phyloP scores from a whole-genome alignment of 352 stramenopile species.

The Pythium folliculosum region DNA sequence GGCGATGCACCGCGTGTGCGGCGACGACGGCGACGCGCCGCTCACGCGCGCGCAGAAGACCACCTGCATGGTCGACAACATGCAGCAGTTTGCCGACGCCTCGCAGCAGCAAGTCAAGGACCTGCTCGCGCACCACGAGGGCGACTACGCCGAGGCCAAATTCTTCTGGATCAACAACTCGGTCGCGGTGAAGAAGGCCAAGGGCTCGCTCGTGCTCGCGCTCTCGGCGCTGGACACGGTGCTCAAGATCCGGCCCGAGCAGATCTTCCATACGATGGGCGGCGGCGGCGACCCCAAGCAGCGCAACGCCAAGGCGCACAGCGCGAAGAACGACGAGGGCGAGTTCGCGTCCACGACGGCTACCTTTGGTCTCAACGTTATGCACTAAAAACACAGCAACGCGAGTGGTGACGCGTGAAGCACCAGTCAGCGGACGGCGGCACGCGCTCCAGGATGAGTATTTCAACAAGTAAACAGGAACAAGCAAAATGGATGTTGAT shows the following conservation, averaged over 20 bases:
- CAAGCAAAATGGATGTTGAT: no score
- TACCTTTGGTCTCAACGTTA: slow-evolving; percentile 20
- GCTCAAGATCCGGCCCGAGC: slow-evolving; percentile 41
- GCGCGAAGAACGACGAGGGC: no score
- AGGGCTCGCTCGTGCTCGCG: slow-evolving; percentile 37
- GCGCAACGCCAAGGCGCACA: not conserved
- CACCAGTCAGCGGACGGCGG: no score
- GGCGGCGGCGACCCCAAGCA: slow-evolving; percentile 4
- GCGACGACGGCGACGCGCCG: slow-evolving; percentile 4
- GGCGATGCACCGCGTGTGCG: slow-evolving; percentile 36
- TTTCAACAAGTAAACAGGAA: no score
- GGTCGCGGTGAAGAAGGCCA: slow-evolving; percentile 46
- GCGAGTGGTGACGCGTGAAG: not conserved
- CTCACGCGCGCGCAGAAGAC: slow-evolving; percentile 40
- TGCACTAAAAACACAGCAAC: slow-evolving; percentile 2
- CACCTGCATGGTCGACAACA: slow-evolving; percentile 46
- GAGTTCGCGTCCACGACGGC: not conserved
- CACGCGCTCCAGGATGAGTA: not conserved
- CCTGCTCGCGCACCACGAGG: slow-evolving; percentile 34
- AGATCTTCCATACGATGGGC: slow-evolving; percentile 43
- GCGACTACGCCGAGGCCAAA: slow-evolving; percentile 36
- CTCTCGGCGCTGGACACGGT: slow-evolving; percentile 50
- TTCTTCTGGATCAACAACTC: slow-evolving; percentile 79
- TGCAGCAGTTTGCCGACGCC: slow-evolving; percentile 53
- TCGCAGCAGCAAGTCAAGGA: slow-evolving; percentile 48